These are phyloP conservation scores for Barnettozyma sp. DNA, from an alignment of 805 yeast genomes.

Conservation along the genomic window DNA sequence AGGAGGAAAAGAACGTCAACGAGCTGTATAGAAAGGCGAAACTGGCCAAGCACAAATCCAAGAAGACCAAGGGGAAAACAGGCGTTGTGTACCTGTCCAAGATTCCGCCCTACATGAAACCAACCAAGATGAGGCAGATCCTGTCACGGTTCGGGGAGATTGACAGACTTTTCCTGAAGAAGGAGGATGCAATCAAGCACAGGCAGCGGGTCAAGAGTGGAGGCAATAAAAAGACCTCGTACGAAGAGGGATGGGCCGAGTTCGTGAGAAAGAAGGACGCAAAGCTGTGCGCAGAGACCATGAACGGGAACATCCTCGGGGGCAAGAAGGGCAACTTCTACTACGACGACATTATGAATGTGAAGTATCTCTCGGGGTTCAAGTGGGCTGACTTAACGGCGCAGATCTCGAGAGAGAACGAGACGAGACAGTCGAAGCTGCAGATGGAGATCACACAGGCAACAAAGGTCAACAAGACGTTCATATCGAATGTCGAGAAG, in stretches of 20 bases:
- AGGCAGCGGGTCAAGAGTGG: conserved; percentile 72
- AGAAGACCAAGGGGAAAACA: conserved; percentile 53
- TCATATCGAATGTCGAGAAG: conserved; percentile 75
- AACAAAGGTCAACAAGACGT: conserved; percentile 76
- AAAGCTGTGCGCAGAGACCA: conserved; percentile 74
- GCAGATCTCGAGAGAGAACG: conserved; percentile 86
- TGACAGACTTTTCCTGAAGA: conserved; percentile 81
- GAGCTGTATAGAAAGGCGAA: conserved; percentile 49
- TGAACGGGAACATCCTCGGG: conserved; percentile 85
- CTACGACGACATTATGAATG: conserved; percentile 89
- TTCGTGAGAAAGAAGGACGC: conserved; percentile 80
- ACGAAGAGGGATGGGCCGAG: conserved; percentile 97
- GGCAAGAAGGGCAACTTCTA: conserved; percentile 89
- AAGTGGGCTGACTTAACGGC: conserved; percentile 94
- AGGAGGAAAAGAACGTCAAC: conserved; percentile 25
- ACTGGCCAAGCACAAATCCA: conserved; percentile 49
- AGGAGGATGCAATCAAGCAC: conserved; percentile 65
- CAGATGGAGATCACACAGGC: conserved; percentile 88
- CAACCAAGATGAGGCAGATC: conserved; percentile 79
- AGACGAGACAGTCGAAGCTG: conserved; percentile 78
- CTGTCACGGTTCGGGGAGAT: conserved; percentile 76
- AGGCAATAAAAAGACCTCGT: conserved; percentile 84
- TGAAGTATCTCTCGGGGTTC: conserved; percentile 84
- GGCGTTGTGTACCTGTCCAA: conserved; percentile 92
- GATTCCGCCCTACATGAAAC: conserved; percentile 97